Percentiles rank a stretch among this genome's conserved stretches.
These are phyloP conservation scores for Mycosphaerella sp. DNA, from an alignment of 2,329 filamentous ascomycete species.

Conservation along the genomic window DNA sequence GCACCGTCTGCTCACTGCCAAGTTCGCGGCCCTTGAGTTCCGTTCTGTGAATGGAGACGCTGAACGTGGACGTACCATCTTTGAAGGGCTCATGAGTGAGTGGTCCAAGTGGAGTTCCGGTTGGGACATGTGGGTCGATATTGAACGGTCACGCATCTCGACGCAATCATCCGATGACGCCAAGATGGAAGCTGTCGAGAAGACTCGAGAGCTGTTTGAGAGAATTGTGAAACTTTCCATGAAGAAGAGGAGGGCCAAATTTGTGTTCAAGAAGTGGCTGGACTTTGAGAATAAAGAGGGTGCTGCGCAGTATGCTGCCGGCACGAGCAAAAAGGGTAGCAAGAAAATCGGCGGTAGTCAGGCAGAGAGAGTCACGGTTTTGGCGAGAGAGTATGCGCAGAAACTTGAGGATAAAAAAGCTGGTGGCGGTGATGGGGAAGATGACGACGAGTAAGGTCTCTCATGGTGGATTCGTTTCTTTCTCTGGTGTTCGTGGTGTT, in stretches of 20 bases:
- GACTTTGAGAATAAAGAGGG: slow-evolving; percentile 73
- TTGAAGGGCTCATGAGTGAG: slow-evolving; percentile 75
- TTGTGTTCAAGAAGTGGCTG: slow-evolving; percentile 88
- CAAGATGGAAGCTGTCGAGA: slow-evolving; percentile 55
- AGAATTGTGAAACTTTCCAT: slow-evolving; percentile 59
- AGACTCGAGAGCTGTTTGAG: slow-evolving; percentile 61
- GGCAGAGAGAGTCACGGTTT: slow-evolving; percentile 62
- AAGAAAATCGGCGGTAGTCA: slow-evolving; percentile 30
- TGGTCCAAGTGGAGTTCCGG: slow-evolving; percentile 87
- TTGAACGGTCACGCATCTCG: slow-evolving; percentile 52
- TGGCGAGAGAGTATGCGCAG: slow-evolving; percentile 65
- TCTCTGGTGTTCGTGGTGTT: no score
- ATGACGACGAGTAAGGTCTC: slow-evolving; percentile 19
- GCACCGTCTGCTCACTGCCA: slow-evolving; percentile 69
- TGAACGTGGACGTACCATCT: slow-evolving; percentile 89
- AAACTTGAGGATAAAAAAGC: slow-evolving; percentile 33
- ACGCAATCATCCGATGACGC: slow-evolving; percentile 30
- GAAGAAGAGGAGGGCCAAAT: slow-evolving; percentile 75
- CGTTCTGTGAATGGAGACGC: slow-evolving; percentile 72
- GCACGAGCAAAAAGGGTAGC: slow-evolving; percentile 42
- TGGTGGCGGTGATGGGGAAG: slow-evolving; percentile 21
- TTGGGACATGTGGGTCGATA: slow-evolving; percentile 85
- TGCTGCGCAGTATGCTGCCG: slow-evolving; percentile 34
- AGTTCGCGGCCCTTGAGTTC: slow-evolving; percentile 91
- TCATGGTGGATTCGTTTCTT: no score